A percentile compares a stretch with the other conserved stretches of the same genome.
These are phyloP conservation scores for Cyberlindnera maritima DNA, from an alignment of 805 yeast species.

Conservation along the genomic window DNA sequence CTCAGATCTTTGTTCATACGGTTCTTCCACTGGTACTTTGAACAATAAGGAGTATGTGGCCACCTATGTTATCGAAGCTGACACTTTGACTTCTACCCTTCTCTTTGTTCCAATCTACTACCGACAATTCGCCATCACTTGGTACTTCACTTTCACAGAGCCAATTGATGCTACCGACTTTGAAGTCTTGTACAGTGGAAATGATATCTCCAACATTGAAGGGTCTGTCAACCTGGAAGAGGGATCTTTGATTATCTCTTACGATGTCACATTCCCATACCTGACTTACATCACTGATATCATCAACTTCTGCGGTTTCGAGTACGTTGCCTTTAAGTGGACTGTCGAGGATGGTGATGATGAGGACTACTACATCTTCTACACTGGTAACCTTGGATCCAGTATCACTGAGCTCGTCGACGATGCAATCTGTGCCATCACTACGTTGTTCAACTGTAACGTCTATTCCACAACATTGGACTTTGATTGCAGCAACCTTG, in stretches of 20 bases:
- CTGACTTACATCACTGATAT: slow-evolving; percentile 4
- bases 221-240: slow-evolving; percentile 20
- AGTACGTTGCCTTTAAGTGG: slow-evolving; percentile 14
- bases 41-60: neutral
- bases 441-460: too few relatives aligned
- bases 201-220: neutral
- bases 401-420: neutral
- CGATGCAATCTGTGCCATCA: neutral
- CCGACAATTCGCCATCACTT: slow-evolving; percentile 7
- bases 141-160: slow-evolving; percentile 16
- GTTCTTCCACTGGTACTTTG: neutral
- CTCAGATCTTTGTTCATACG: neutral
- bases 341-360: neutral
- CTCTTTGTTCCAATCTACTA: neutral
- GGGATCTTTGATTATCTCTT: slow-evolving; percentile 15
- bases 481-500: too few relatives aligned
- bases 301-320: slow-evolving; percentile 9
- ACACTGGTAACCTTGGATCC: slow-evolving; percentile 2
- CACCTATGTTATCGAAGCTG: neutral
- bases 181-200: slow-evolving; percentile 9
- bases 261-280: slow-evolving; percentile 8
- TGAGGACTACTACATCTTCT: slow-evolving; percentile 7
- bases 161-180: slow-evolving; percentile 13
- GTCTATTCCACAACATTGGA: too few relatives aligned
- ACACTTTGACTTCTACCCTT: neutral